phyloP scores from a whole-genome alignment of 192 early-diverging fungal species.

The Podila epigama region DNA sequence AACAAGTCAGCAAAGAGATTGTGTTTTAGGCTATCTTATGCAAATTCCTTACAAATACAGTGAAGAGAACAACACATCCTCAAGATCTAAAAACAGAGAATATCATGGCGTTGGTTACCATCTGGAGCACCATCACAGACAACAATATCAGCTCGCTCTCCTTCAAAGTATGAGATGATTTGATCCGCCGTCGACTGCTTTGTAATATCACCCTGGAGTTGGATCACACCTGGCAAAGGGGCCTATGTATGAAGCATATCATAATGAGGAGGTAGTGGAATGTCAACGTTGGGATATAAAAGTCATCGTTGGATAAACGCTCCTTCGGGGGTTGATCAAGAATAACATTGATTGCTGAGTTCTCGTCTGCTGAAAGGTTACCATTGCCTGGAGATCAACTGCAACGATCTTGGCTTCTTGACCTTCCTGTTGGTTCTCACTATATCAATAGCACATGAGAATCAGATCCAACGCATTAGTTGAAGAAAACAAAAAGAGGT shows the following conservation, averaged over 20 bases:
- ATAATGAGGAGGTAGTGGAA: no score
- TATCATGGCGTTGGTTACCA: slow-evolving; percentile 70
- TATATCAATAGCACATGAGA: slow-evolving; percentile 13
- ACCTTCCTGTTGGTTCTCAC: slow-evolving; percentile 59
- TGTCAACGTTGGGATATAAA: no score
- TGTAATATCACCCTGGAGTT: slow-evolving; percentile 98
- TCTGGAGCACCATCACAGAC: slow-evolving; percentile 97
- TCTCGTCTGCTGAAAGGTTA: no score
- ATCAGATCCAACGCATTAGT: no score
- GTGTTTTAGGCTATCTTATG: background rate
- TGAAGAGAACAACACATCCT: no score
- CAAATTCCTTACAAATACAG: no score
- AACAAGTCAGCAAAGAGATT: background rate
- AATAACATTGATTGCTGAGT: no score
- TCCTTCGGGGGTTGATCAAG: no score
- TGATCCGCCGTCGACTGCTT: slow-evolving; percentile 91
- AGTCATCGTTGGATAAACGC: no score
- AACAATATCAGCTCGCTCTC: slow-evolving; percentile 88
- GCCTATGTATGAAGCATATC: no score
- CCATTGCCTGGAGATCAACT: slow-evolving; percentile 96
- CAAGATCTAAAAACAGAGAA: background rate
- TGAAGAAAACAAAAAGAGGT: no score
- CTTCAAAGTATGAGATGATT: slow-evolving; percentile 91
- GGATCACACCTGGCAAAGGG: slow-evolving; percentile 90
- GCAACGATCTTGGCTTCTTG: slow-evolving; percentile 86